phyloP scores from a whole-genome alignment of 1,284 basidiomycete species.

The Tausonia pullulans region DNA sequence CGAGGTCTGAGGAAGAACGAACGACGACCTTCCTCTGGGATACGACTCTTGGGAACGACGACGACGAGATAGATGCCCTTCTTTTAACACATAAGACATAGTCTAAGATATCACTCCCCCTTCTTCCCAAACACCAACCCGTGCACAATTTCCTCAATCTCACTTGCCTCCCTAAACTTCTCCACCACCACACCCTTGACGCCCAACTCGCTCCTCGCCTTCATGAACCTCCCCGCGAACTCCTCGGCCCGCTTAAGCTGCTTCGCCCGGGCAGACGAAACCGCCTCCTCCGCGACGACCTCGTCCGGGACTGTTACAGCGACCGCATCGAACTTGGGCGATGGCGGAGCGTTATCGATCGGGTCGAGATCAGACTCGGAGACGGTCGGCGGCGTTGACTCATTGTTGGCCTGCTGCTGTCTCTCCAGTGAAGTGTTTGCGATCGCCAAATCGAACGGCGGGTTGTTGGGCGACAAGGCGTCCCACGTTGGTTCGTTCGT shows the following conservation, averaged over 20 bases:
- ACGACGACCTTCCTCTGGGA: too few species aligned
- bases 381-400: background rate
- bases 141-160: constrained; percentile 1
- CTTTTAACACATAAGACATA: too few species aligned
- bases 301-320: background rate
- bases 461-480: constrained; percentile 9
- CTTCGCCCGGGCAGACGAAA: constrained; percentile 11
- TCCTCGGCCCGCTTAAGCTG: constrained; percentile 6
- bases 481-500: background rate
- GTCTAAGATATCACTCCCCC: background rate
- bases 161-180: constrained; percentile 13
- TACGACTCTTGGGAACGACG: too few species aligned
- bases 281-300: constrained; percentile 6
- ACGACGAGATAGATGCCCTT: too few species aligned
- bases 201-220: constrained; percentile 1
- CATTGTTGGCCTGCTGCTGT: too few species aligned
- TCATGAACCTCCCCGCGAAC: constrained; percentile 10
- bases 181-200: constrained; percentile 8
- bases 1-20: background rate
- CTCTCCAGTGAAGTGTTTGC: background rate
- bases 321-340: constrained; percentile 2
- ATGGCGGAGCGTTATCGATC: constrained; percentile 2
- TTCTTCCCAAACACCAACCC: background rate
- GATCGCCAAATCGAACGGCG: background rate
- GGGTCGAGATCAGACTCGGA: constrained; percentile 12